Percentiles rank a stretch among this genome's conserved stretches.
phyloP scores from a whole-genome alignment of 208 protist species.

The Crithidia acanthocephali region DNA sequence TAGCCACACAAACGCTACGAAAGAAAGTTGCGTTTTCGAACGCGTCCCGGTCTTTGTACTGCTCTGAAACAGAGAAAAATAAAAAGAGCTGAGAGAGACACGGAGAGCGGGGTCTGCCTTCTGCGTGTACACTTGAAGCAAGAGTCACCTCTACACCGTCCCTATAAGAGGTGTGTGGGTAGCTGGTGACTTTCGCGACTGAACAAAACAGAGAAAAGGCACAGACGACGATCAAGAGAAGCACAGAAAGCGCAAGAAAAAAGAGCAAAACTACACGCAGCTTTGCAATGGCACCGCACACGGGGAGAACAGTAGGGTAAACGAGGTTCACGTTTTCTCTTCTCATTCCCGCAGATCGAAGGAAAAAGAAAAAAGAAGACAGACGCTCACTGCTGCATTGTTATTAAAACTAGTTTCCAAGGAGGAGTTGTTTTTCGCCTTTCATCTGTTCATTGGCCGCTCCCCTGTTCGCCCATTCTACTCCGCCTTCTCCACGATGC shows the following conservation, averaged over 20 bases:
- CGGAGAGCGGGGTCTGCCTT: too few species aligned
- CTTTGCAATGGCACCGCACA: not conserved
- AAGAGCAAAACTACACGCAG: too few species aligned
- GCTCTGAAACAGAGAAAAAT: too few species aligned
- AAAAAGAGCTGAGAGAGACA: too few species aligned
- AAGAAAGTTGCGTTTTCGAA: not conserved
- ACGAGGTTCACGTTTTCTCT: too few species aligned
- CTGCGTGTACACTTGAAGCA: too few species aligned
- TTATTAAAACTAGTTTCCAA: too few species aligned
- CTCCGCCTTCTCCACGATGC: slow-evolving; percentile 35
- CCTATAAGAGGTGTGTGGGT: not conserved
- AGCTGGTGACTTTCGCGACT: not conserved
- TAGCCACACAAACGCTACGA: not conserved
- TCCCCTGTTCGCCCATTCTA: too few species aligned
- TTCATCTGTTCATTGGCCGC: not conserved
- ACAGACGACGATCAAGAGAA: not conserved
- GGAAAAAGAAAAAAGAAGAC: not conserved
- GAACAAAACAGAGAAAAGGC: not conserved
- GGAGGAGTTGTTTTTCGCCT: not conserved
- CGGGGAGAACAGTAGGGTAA: too few species aligned
- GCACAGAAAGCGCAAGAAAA: not conserved
- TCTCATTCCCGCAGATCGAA: too few species aligned
- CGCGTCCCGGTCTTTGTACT: too few species aligned
- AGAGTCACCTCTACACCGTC: not conserved
- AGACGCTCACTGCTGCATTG: not conserved